These are phyloP conservation scores for Aspergillus pseudoviridinutans DNA, from an alignment of 2,329 filamentous ascomycete genomes.

Conservation along the genomic window DNA sequence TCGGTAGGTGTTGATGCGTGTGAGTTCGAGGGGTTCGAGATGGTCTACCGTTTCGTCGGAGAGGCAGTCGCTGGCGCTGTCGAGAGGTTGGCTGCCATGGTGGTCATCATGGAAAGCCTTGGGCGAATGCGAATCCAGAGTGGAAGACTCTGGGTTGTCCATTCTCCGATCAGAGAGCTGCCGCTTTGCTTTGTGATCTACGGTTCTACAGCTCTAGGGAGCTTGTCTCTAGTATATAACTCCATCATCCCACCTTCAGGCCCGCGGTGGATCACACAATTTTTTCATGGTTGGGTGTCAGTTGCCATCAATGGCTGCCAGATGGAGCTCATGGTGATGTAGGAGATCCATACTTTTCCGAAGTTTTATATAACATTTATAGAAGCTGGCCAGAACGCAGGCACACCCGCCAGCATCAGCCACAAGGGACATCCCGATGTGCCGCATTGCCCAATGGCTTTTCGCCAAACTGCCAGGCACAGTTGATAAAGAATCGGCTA, in stretches of 20 bases:
- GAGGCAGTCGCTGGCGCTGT: slow-evolving; percentile 7
- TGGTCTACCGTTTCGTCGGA: slow-evolving; percentile 12
- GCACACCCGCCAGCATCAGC: not conserved
- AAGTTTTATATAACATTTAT: not conserved
- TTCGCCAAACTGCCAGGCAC: not conserved
- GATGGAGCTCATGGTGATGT: not conserved
- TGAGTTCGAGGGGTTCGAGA: slow-evolving; percentile 16
- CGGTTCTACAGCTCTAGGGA: not conserved
- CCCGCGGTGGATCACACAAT: not conserved
- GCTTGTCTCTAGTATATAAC: not conserved
- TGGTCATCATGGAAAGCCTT: not conserved
- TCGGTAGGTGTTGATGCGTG: slow-evolving; percentile 20
- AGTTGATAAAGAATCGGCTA: not conserved
- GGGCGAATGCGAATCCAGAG: not conserved
- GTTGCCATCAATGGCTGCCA: not conserved
- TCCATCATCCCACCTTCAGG: not conserved
- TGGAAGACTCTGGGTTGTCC: not conserved
- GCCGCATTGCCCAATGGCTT: not conserved
- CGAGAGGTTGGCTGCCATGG: not conserved
- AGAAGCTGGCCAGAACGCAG: not conserved
- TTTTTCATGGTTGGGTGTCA: not conserved
- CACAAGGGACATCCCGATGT: not conserved
- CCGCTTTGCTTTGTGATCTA: not conserved
- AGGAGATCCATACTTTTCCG: not conserved
- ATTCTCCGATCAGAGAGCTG: not conserved